phyloP scores from a whole-genome alignment of 306 rosid genomes.

The Fragaria vesca region DNA sequence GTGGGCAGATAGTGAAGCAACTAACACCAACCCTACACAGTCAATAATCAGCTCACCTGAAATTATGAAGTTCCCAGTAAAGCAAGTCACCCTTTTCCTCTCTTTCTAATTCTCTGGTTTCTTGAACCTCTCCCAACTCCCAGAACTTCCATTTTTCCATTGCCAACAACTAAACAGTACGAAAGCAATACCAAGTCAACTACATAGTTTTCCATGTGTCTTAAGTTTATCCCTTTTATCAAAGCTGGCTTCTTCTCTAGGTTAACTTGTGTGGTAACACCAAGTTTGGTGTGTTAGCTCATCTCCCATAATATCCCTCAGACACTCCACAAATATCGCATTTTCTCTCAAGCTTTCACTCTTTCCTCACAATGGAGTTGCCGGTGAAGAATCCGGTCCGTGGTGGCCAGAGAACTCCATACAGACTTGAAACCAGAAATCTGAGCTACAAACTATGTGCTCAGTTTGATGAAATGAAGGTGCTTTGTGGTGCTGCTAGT shows the following conservation, averaged over 20 bases:
- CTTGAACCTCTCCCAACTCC: conserved; percentile 32
- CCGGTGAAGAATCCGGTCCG: conserved; percentile 57
- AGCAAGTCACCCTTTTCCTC: neutral
- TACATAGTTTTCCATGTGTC: conserved; percentile 13
- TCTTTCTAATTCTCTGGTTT: conserved; percentile 21
- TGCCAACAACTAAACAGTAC: conserved; percentile 32
- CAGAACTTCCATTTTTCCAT: conserved; percentile 14
- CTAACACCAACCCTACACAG: conserved; percentile 55
- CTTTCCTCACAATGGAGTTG: conserved; percentile 28
- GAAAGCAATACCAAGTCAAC: conserved; percentile 30
- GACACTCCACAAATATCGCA: conserved; percentile 36
- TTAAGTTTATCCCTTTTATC: conserved; percentile 26
- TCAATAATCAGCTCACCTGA: conserved; percentile 79
- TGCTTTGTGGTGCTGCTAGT: conserved; percentile 40
- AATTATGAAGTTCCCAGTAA: conserved; percentile 23
- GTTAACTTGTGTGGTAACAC: conserved; percentile 24
- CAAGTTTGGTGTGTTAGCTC: conserved; percentile 82
- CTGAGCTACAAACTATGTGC: conserved; percentile 62
- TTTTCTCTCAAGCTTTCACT: conserved; percentile 20
- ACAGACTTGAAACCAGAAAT: conserved; percentile 58
- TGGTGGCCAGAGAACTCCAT: conserved; percentile 37
- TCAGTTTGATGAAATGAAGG: conserved; percentile 45
- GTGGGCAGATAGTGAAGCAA: conserved; percentile 59
- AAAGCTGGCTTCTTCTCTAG: conserved; percentile 33
- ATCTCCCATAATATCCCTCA: conserved; percentile 46